A percentile compares a stretch with the other conserved stretches of the same genome.
These are phyloP conservation scores for Colletotrichum destructivum DNA, from an alignment of 2,329 filamentous ascomycete species.

Conservation along the genomic window DNA sequence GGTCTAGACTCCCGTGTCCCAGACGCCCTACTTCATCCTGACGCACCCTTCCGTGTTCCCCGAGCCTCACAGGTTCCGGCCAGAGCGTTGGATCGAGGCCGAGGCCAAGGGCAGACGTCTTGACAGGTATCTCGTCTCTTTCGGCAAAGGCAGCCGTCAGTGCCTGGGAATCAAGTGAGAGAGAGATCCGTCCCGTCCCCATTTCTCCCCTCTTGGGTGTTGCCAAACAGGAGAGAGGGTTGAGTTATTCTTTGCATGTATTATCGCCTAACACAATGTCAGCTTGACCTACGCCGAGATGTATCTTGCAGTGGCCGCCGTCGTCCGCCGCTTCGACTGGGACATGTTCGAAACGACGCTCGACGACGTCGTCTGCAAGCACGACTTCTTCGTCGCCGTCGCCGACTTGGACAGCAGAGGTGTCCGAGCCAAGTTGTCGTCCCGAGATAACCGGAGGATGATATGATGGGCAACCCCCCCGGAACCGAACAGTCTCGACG, in stretches of 20 bases:
- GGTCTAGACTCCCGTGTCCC: slow-evolving; percentile 45
- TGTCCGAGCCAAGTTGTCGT: slow-evolving; percentile 26
- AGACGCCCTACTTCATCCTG: slow-evolving; percentile 45
- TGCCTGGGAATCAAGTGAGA: slow-evolving; percentile 46
- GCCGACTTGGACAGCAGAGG: slow-evolving; percentile 31
- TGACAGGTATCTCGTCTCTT: slow-evolving; percentile 40
- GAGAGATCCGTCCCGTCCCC: not conserved
- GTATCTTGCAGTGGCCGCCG: slow-evolving; percentile 32
- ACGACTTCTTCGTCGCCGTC: slow-evolving; percentile 30
- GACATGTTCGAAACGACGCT: slow-evolving; percentile 36
- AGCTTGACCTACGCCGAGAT: slow-evolving; percentile 39
- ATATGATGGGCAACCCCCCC: too few species aligned
- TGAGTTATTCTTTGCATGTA: too few species aligned
- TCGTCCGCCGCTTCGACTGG: slow-evolving; percentile 40
- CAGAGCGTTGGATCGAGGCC: slow-evolving; percentile 48
- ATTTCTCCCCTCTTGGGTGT: not conserved
- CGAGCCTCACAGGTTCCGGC: slow-evolving; percentile 46
- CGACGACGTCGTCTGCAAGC: slow-evolving; percentile 43
- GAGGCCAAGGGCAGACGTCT: slow-evolving; percentile 33
- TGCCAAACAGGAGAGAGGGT: too few species aligned
- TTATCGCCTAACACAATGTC: not conserved
- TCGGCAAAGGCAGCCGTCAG: slow-evolving; percentile 44
- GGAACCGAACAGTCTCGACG: not conserved
- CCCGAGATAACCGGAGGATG: not conserved
- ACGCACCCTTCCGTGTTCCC: slow-evolving; percentile 46